Evolutionary conservation across 2,329 filamentous ascomycete species (phyloP).

Genomic region (Scedosporium apiospermum): DNA sequence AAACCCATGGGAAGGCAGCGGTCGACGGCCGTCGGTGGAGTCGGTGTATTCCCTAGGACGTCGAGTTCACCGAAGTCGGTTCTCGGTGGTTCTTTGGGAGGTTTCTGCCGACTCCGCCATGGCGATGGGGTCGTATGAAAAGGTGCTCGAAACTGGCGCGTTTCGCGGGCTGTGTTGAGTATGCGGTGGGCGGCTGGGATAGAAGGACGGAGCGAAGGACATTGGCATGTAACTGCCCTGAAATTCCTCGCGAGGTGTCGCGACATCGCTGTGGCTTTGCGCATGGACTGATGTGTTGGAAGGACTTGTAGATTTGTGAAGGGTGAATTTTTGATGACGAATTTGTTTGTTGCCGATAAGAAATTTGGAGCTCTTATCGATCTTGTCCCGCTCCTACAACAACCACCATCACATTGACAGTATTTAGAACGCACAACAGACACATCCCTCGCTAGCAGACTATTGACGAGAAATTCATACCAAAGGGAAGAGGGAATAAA

Average conservation of each 20-base stretch:
- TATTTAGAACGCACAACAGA: neutral
- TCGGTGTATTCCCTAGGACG: slow-evolving; percentile 64
- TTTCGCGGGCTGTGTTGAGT: neutral
- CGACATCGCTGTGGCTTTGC: neutral
- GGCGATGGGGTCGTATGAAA: neutral
- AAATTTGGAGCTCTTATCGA: neutral
- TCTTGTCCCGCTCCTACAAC: neutral
- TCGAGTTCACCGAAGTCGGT: slow-evolving; percentile 68
- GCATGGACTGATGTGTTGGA: neutral
- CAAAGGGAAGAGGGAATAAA: too few species aligned
- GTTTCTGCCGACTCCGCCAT: neutral
- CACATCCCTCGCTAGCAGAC: too few species aligned
- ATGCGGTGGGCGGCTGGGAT: neutral
- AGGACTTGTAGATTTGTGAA: neutral
- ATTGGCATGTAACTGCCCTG: neutral
- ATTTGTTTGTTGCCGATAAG: neutral
- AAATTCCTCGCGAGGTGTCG: neutral
- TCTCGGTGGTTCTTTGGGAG: slow-evolving; percentile 20
- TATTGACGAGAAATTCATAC: too few species aligned
- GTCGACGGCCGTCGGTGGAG: slow-evolving; percentile 75
- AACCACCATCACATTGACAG: neutral
- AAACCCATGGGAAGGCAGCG: slow-evolving; percentile 78
- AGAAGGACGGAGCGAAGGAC: neutral
- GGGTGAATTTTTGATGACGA: slow-evolving; percentile 2
- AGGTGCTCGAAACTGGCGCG: neutral